Conservation (phyloP, 257 asterid genomes). For the Nyctanthes arbortristis region DNA sequence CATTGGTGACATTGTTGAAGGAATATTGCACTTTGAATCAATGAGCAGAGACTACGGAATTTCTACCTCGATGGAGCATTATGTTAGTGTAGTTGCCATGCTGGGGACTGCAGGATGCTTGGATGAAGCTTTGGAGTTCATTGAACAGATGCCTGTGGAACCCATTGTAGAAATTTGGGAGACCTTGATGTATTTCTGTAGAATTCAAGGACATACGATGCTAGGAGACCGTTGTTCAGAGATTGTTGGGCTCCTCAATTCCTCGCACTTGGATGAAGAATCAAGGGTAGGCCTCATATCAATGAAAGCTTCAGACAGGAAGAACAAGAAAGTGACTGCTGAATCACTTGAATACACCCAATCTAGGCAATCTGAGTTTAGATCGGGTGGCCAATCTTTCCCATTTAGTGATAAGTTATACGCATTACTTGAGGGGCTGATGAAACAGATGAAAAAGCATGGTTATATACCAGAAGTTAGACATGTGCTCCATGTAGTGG, state of each 20-base stretch:
- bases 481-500: constrained; percentile 85
- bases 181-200: constrained; percentile 57
- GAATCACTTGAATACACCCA: no score
- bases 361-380: no score
- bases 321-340: constrained; percentile 51
- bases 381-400: constrained; percentile 84
- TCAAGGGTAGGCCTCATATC: constrained; percentile 66
- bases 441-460: constrained; percentile 73
- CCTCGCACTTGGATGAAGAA: constrained; percentile 57
- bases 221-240: constrained; percentile 82
- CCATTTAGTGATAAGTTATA: constrained; percentile 64
- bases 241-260: constrained; percentile 53
- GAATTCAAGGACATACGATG: constrained; percentile 70
- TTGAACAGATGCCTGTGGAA: constrained; percentile 63
- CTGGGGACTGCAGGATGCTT: no score
- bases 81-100: no score
- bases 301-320: constrained; percentile 52
- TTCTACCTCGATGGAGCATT: no score
- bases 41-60: no score
- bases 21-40: constrained; percentile 70
- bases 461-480: constrained; percentile 74
- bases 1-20: constrained; percentile 57
- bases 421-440: constrained; percentile 58
- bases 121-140: constrained; percentile 75
- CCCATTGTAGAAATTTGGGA: constrained; percentile 64